These are phyloP conservation scores for Alternaria brassicae DNA, from an alignment of 2,329 filamentous ascomycete species.

Conservation along the genomic window DNA sequence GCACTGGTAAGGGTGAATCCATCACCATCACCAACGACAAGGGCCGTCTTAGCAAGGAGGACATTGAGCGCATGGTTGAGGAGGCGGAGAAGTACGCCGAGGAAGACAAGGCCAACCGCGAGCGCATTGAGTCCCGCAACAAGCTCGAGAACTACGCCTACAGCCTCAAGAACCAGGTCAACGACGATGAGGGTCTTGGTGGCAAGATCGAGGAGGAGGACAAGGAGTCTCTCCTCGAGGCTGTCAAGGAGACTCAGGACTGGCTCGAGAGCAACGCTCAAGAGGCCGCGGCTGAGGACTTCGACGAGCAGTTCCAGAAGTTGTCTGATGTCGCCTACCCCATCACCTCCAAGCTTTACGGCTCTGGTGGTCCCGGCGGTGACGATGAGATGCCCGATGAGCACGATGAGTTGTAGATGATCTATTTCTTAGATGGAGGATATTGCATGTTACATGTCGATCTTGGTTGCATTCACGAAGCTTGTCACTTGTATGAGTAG, in stretches of 20 bases:
- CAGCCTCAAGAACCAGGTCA: slow-evolving; percentile 98
- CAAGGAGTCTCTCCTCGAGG: slow-evolving; percentile 94
- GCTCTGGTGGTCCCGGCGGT: slow-evolving; percentile 68
- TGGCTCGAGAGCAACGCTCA: slow-evolving; percentile 96
- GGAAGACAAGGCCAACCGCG: slow-evolving; percentile 97
- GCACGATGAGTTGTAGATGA: slow-evolving; percentile 59
- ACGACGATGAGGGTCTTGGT: slow-evolving; percentile 94
- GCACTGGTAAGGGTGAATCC: slow-evolving; percentile 94
- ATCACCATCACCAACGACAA: slow-evolving; percentile 99
- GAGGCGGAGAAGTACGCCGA: slow-evolving; percentile 99
- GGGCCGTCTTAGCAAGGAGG: slow-evolving; percentile 92
- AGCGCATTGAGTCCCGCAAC: slow-evolving; percentile 96
- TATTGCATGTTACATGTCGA: slow-evolving; percentile 23
- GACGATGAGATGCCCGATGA: slow-evolving; percentile 66
- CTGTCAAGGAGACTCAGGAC: slow-evolving; percentile 94
- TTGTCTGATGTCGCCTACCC: slow-evolving; percentile 95
- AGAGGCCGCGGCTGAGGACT: slow-evolving; percentile 87
- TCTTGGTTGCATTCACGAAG: slow-evolving; percentile 30
- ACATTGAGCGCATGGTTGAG: slow-evolving; percentile 98
- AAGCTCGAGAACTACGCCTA: slow-evolving; percentile 99
- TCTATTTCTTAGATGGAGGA: slow-evolving; percentile 14
- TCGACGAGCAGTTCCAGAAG: slow-evolving; percentile 99
- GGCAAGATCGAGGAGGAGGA: slow-evolving; percentile 99
- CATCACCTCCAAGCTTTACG: slow-evolving; percentile 98
- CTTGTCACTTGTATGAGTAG: slow-evolving; percentile 41